phyloP scores from a whole-genome alignment of 2,329 filamentous ascomycete species.

The Nigrospora oryzae region DNA sequence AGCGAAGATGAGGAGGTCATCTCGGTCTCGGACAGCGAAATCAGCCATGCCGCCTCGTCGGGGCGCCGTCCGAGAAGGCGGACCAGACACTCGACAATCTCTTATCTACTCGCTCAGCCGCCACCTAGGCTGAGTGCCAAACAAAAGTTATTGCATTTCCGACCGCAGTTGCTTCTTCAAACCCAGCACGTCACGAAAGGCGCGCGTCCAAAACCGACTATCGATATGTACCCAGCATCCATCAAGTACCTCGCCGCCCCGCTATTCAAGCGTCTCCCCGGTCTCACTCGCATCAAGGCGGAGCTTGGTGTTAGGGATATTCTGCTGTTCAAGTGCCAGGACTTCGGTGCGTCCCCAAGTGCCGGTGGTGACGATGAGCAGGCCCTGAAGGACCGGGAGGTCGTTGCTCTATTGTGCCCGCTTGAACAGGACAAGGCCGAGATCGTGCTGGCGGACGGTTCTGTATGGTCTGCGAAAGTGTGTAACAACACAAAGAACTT shows the following conservation, averaged over 20 bases:
- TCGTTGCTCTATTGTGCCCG: constrained; percentile 64
- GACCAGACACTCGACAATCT: constrained; percentile 46
- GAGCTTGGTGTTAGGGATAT: constrained; percentile 61
- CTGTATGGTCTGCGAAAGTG: constrained; percentile 46
- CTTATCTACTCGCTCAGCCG: constrained; percentile 61
- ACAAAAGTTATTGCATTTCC: constrained; percentile 57
- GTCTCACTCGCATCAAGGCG: constrained; percentile 54
- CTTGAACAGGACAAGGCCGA: constrained; percentile 49
- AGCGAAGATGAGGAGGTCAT: constrained; percentile 42
- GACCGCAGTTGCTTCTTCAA: constrained; percentile 63
- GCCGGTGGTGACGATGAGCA: constrained; percentile 32
- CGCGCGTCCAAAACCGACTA: constrained; percentile 55
- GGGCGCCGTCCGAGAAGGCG: constrained; percentile 32
- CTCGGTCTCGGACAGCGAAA: constrained; percentile 37
- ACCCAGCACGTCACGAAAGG: constrained; percentile 57
- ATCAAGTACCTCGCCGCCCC: constrained; percentile 48
- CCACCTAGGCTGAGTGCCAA: constrained; percentile 48
- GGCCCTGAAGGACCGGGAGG: constrained; percentile 30
- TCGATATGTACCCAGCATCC: constrained; percentile 68
- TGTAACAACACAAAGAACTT: constrained; percentile 34
- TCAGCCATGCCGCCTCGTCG: constrained; percentile 29
- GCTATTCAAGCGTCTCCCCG: constrained; percentile 52
- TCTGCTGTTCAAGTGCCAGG: constrained; percentile 61
- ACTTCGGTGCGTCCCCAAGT: constrained; percentile 41
- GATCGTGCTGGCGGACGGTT: constrained; percentile 58